Evolutionary conservation across 345 rosid genomes (phyloP), one percentile per base, ranked within the genome.

Genomic region (Syzygium oleosum): DNA sequence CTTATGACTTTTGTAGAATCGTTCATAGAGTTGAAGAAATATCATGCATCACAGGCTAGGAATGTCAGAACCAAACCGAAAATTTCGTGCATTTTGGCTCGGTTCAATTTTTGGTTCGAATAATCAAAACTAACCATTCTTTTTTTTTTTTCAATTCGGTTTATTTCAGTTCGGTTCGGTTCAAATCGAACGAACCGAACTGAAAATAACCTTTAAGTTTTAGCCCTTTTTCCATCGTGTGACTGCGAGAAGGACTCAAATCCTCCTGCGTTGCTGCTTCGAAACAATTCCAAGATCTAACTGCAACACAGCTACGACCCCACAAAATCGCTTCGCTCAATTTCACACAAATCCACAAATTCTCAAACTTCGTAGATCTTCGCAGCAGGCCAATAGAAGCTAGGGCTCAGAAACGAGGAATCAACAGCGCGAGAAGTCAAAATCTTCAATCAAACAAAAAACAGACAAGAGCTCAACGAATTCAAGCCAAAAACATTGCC

Each of bases 341-440:
- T n/a, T 55, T 31, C 86, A 31, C 65, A 10, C n/a, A 31, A 55
- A 54, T 55, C 49, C 21, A 21, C 43, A 25, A 53, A 31, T 59
- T 52, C 22, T 27, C 23, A 41, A 38, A 34, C 80, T 89, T 84
- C 5, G 84, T 89, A 89, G 52, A 87, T 85, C 56, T 89, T 73
- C 88, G 38, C n/a, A 90, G 83, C 83, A 89, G 46, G 88, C 84
- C 88, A 90, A 88, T 77, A 86, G 51, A 22, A 90, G n/a, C 88
- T 92, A 92, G 95, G 94, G 95, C 89, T 94, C 89, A 73, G 80
- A 73, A 34, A 73, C 49, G 25, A 34, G 25, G 80, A 73, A 34
- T 73, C 21, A 34, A 73, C 25, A 34, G 46, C 80, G 38, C 80
- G 25, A 73, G 15, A 34, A 73, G 49, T 68, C 83, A 5, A 73